These are phyloP conservation scores for Sarocladiaceae sp. DNA, from an alignment of 2,329 filamentous ascomycete species.

Conservation along the genomic window DNA sequence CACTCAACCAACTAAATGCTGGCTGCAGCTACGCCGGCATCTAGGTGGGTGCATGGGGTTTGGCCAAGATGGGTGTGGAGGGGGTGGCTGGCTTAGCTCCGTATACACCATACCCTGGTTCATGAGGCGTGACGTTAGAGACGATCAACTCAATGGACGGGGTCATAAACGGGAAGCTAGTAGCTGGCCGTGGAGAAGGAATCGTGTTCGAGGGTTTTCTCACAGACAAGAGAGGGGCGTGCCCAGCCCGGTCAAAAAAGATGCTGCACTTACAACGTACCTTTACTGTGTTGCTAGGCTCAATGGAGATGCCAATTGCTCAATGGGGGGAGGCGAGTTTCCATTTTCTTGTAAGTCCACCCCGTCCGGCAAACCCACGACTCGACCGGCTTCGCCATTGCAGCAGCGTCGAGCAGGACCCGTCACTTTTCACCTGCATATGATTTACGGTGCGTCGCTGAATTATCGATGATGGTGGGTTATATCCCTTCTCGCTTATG, in stretches of 20 bases:
- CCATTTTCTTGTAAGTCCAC: not conserved
- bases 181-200: constrained; percentile 3
- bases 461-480: constrained; percentile 7
- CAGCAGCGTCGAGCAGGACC: not conserved
- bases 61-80: not conserved
- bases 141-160: constrained; percentile 5
- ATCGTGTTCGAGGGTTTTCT: not conserved
- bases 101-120: not conserved
- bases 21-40: not conserved
- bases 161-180: constrained; percentile 1
- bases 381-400: too few species aligned
- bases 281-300: not conserved
- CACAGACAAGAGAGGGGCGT: too few species aligned
- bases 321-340: not conserved
- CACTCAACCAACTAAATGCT: too few species aligned
- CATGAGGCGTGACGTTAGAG: not conserved
- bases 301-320: constrained; percentile 3
- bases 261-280: too few species aligned
- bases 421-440: constrained; percentile 9
- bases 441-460: constrained; percentile 7
- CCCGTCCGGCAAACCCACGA: too few species aligned
- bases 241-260: too few species aligned
- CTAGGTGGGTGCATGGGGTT: not conserved
- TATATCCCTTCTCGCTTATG: not conserved
- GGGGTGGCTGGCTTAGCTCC: not conserved